Base-by-base conservation (phyloP, 169 alveolate species). In the Amoebophrya sp. region DNA sequence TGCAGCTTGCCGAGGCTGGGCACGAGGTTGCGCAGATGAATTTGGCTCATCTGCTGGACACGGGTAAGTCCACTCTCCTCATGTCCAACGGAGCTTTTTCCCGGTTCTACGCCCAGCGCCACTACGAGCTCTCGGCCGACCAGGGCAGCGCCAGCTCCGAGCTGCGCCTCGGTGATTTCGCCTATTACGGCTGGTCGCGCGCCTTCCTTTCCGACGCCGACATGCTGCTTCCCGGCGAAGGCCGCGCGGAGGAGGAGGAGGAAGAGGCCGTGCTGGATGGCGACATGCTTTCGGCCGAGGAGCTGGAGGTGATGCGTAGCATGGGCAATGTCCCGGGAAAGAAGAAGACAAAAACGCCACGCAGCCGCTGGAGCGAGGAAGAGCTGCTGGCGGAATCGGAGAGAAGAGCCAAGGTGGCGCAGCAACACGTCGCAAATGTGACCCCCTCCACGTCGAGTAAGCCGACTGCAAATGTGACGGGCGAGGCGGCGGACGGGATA, bases 1-100 rank as follows among this genome's bases (percentile, higher is more conserved):
- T n/a, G n/a, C 92, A 89, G 41, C 93, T 92, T 34, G 93, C 95
- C 0, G 95, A 94, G 90, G 95, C 95, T 0, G 95, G 95, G 38
- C 94, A 92, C 87, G 95, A 94, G 89, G 95, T 93, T 29, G 69
- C 95, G 16, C 95, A 94, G 92, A 90, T 91, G 92, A 92, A 94
- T n/a, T 90, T 92, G 40, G 95, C 95, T n/a, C 92, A 90, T 89
- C 89, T 94, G n/a, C 43, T 94, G 39, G 95, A 94, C 90, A 40
- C 89, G 26, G 91, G 92, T 48, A 43, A 41, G 69, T 58, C 88
- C n/a, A 87, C 88, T 40, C 88, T 89, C 88, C 42, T 90, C 89
- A 58, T 88, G 42, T 89, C 58, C 40, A 90, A 38, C 67, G 40
- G 15, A 38, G 40, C 38, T 38, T 2, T 48, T 78, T 18, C 48